These are phyloP conservation scores for Pseudogymnoascus sp. DNA, from an alignment of 2,329 filamentous ascomycete species.

Conservation along the genomic window DNA sequence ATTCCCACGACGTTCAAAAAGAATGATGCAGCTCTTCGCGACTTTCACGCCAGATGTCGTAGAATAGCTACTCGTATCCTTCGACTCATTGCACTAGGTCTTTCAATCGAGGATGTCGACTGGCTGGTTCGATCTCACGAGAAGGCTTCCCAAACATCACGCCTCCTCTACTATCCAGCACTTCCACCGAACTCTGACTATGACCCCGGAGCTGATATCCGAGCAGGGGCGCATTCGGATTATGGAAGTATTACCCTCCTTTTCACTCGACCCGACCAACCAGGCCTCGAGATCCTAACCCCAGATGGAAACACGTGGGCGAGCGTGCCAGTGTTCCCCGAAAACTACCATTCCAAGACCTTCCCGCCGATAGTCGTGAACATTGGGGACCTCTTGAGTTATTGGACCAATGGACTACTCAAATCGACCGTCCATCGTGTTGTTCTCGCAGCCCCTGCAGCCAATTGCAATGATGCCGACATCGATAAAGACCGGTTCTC, in stretches of 20 bases:
- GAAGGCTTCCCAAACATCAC: constrained; percentile 31
- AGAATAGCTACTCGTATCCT: constrained; percentile 65
- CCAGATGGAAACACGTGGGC: constrained; percentile 45
- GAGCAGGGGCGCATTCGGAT: constrained; percentile 87
- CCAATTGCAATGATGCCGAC: constrained; percentile 40
- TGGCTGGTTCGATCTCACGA: constrained; percentile 44
- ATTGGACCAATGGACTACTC: constrained; percentile 86
- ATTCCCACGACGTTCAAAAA: constrained; percentile 36
- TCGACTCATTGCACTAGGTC: constrained; percentile 66
- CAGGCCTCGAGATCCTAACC: constrained; percentile 75
- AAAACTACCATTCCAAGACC: constrained; percentile 38
- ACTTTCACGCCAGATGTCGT: constrained; percentile 65
- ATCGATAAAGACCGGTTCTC: constrained; percentile 44
- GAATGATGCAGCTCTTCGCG: constrained; percentile 46
- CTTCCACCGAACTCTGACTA: constrained; percentile 35
- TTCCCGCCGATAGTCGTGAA: constrained; percentile 62
- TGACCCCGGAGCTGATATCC: constrained; percentile 53
- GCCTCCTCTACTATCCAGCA: constrained; percentile 63
- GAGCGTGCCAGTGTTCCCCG: constrained; percentile 59
- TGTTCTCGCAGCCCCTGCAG: constrained; percentile 52
- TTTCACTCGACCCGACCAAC: constrained; percentile 77
- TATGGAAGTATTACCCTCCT: constrained; percentile 62
- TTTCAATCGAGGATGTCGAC: constrained; percentile 46
- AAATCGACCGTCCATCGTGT: constrained; percentile 86
- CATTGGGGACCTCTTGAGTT: constrained; percentile 64